Percentiles rank a stretch among this genome's conserved stretches.
phyloP scores from a whole-genome alignment of 148 eudicot genomes.

The Rhododendron molle region DNA sequence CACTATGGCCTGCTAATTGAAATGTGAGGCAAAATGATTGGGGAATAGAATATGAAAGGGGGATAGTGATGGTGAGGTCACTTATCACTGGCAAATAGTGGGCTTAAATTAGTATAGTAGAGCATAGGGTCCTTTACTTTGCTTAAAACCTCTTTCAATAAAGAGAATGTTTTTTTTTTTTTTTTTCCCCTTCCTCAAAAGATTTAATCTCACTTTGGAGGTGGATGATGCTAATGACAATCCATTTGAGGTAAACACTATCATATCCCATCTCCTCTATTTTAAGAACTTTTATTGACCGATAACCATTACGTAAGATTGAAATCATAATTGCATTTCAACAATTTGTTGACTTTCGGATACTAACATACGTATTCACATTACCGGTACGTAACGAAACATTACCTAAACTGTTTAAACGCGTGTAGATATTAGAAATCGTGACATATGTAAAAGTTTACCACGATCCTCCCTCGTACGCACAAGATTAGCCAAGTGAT shows the following conservation, averaged over 20 bases:
- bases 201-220: background rate
- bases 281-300: background rate
- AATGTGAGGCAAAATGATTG: background rate
- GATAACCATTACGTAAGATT: background rate
- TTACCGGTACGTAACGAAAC: background rate
- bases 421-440: background rate
- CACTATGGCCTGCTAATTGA: background rate
- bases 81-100: background rate
- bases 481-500: background rate
- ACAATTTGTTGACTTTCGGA: background rate
- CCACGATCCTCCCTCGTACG: background rate
- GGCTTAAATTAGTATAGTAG: background rate
- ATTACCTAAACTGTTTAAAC: background rate
- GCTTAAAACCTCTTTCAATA: background rate
- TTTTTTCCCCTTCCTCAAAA: background rate
- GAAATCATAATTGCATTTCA: background rate
- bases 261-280: background rate
- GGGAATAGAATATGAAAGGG: background rate
- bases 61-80: background rate
- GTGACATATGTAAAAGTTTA: background rate
- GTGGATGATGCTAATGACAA: background rate
- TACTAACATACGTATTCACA: background rate
- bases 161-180: background rate
- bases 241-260: background rate
- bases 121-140: background rate